phyloP scores from a whole-genome alignment of 108 stramenopile species.

The Pseudonitzschia delicatissima region DNA sequence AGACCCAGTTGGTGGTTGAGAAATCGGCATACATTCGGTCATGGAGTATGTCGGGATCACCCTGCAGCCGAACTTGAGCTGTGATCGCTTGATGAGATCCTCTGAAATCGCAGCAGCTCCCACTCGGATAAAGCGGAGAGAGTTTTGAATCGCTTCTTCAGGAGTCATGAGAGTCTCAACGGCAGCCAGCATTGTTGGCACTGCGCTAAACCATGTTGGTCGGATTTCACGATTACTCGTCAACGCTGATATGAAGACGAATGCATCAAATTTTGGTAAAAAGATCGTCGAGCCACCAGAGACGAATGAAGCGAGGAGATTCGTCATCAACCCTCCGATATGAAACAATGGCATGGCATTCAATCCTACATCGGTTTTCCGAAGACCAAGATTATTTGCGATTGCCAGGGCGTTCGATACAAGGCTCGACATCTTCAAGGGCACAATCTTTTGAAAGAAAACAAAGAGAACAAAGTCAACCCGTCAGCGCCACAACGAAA shows the following conservation, averaged over 20 bases:
- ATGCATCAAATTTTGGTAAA: not conserved
- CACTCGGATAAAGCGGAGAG: constrained; percentile 18
- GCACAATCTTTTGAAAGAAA: constrained; percentile 12
- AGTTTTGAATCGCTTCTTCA: not conserved
- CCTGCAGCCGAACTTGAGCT: constrained; percentile 1
- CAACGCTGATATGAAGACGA: not conserved
- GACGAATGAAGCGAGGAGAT: constrained; percentile 23
- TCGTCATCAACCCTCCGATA: constrained; percentile 28
- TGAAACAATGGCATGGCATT: constrained; percentile 47
- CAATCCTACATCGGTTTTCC: constrained; percentile 13
- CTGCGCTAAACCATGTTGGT: constrained; percentile 33
- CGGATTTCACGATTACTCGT: not conserved
- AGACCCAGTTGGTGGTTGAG: constrained; percentile 5
- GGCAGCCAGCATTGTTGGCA: constrained; percentile 29
- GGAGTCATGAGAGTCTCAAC: not conserved
- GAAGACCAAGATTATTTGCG: constrained; percentile 14
- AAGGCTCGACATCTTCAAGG: constrained; percentile 12
- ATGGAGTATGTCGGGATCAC: constrained; percentile 32
- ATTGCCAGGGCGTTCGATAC: constrained; percentile 16
- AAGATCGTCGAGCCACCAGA: constrained; percentile 23
- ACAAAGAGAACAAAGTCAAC: not conserved
- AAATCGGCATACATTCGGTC: constrained; percentile 29
- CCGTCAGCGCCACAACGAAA: not conserved
- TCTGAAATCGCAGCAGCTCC: constrained; percentile 16
- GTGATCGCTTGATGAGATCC: constrained; percentile 2